These are phyloP conservation scores for Ogataea paradorogensis DNA, from an alignment of 805 yeast genomes.

Conservation along the genomic window DNA sequence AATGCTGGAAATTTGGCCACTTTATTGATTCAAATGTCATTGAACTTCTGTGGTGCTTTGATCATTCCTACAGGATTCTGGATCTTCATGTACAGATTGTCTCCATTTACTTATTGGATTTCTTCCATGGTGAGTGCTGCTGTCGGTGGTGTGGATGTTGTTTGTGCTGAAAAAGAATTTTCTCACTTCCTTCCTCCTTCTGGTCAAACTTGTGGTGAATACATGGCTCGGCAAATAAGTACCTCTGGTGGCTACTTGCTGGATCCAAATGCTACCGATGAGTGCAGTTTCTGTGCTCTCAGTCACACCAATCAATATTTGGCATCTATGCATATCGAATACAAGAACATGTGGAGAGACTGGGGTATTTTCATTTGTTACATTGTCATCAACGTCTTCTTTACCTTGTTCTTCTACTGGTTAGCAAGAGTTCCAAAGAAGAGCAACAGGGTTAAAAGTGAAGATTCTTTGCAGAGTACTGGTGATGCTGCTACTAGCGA, in stretches of 20 bases:
- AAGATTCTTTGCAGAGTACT: slow-evolving; percentile 15
- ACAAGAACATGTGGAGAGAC: slow-evolving; percentile 58
- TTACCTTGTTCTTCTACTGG: slow-evolving; percentile 45
- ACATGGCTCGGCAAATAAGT: slow-evolving; percentile 39
- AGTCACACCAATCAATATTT: slow-evolving; percentile 59
- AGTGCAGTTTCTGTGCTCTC: slow-evolving; percentile 62
- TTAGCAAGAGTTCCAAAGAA: slow-evolving; percentile 74
- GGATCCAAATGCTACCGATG: slow-evolving; percentile 42
- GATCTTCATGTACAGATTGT: slow-evolving; percentile 72
- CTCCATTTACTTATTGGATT: slow-evolving; percentile 68
- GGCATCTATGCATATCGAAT: slow-evolving; percentile 40
- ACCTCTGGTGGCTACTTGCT: slow-evolving; percentile 47
- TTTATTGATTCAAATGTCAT: slow-evolving; percentile 55
- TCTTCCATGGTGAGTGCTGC: slow-evolving; percentile 53
- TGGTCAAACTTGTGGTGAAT: slow-evolving; percentile 58
- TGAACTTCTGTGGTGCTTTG: slow-evolving; percentile 79
- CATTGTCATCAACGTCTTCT: slow-evolving; percentile 40
- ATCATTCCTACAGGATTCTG: slow-evolving; percentile 65
- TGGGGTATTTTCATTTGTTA: slow-evolving; percentile 54
- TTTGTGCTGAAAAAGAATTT: slow-evolving; percentile 48
- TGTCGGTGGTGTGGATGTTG: slow-evolving; percentile 46
- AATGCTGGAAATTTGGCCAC: slow-evolving; percentile 63
- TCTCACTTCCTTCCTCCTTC: slow-evolving; percentile 48
- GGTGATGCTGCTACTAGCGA: slow-evolving; percentile 5
- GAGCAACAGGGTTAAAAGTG: slow-evolving; percentile 31